Evolutionary conservation across 2,329 filamentous ascomycete genomes (phyloP).

Genomic region (Hymenoscyphus scutula): DNA sequence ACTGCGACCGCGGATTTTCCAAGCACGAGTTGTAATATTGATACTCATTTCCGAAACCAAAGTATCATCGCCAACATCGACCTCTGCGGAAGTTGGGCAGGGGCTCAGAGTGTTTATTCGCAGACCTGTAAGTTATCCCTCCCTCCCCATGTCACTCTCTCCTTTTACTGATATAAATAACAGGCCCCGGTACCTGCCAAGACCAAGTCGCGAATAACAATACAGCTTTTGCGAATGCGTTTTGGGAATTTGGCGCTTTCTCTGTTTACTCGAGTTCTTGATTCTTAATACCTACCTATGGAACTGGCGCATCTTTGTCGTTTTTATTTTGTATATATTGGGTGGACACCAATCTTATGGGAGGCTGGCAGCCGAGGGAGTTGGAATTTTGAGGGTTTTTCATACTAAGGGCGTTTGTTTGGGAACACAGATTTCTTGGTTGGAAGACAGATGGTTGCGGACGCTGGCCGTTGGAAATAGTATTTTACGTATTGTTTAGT

Average conservation of each 20-base stretch:
- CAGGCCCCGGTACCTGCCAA: constrained; percentile 24
- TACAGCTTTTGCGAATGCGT: constrained; percentile 32
- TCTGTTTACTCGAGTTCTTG: constrained; percentile 23
- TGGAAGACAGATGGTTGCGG: no score
- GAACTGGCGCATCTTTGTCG: background rate
- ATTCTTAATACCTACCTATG: background rate
- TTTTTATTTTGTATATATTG: background rate
- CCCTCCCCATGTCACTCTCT: background rate
- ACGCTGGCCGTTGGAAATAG: no score
- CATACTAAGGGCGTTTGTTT: no score
- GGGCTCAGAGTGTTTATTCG: constrained; percentile 43
- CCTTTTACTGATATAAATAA: constrained; percentile 1
- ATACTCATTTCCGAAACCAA: constrained; percentile 66
- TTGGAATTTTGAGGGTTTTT: no score
- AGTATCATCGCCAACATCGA: constrained; percentile 79
- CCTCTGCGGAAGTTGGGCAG: constrained; percentile 88
- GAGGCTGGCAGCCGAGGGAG: no score
- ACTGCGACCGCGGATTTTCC: constrained; percentile 48
- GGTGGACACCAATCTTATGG: background rate
- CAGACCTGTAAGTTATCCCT: constrained; percentile 24
- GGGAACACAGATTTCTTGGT: no score
- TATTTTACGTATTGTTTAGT: no score
- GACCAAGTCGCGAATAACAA: constrained; percentile 33
- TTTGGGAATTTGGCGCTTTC: constrained; percentile 35
- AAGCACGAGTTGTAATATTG: constrained; percentile 64